Evolutionary conservation across 768 basidiomycete genomes (phyloP).

Genomic region (Phlebiopsis gigantea): DNA sequence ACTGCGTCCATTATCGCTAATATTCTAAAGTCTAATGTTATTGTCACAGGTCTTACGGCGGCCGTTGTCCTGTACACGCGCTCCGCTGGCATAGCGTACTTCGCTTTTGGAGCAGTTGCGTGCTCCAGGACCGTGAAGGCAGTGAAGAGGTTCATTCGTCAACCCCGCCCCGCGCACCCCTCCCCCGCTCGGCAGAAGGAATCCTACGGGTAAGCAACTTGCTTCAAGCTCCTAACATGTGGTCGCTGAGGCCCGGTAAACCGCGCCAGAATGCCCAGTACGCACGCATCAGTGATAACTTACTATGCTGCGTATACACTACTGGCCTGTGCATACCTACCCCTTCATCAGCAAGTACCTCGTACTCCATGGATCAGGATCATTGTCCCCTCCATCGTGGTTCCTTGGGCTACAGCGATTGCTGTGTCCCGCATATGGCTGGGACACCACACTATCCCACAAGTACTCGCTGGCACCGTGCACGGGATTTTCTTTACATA

Average conservation of each 20-base stretch:
- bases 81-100: conserved; percentile 59
- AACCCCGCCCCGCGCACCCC: conserved; percentile 50
- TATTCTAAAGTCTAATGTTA: conserved; percentile 46
- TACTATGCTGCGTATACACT: conserved; percentile 59
- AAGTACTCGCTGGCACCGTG: conserved; percentile 54
- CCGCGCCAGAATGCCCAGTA: conserved; percentile 69
- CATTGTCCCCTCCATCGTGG: conserved; percentile 38
- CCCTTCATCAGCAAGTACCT: conserved; percentile 52
- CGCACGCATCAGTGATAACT: conserved; percentile 66
- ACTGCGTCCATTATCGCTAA: background rate
- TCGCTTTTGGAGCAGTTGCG: conserved; percentile 48
- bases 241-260: background rate
- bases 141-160: conserved; percentile 55
- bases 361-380: conserved; percentile 32
- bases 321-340: conserved; percentile 53
- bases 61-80: conserved; percentile 50
- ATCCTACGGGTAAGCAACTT: conserved; percentile 59
- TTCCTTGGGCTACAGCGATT: conserved; percentile 53
- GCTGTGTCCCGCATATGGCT: conserved; percentile 67
- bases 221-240: background rate
- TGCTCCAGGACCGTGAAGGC: conserved; percentile 57
- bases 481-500: conserved; percentile 51
- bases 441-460: conserved; percentile 69
- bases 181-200: conserved; percentile 37
- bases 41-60: conserved; percentile 49